These are phyloP conservation scores for Populus hybrid DNA, from an alignment of 441 rosid species.

Conservation along the genomic window DNA sequence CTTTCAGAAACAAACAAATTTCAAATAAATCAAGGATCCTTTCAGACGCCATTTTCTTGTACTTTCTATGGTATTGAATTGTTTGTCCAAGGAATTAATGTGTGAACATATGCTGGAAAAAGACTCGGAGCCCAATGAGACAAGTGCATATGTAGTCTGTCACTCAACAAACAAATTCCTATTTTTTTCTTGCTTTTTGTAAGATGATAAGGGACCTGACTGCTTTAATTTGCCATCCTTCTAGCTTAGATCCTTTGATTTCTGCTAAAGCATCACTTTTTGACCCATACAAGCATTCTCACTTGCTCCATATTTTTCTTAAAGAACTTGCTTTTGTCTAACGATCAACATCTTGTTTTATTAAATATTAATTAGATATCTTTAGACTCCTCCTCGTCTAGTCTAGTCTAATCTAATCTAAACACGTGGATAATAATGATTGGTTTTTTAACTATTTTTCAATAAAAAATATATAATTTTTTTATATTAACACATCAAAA, in stretches of 20 bases:
- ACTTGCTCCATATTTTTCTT: neutral
- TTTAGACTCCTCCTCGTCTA: neutral
- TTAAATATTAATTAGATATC: too few species aligned
- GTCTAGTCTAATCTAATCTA: constrained; percentile 4
- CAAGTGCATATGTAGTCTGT: constrained; percentile 14
- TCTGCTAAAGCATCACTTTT: constrained; percentile 35
- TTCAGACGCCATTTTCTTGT: neutral
- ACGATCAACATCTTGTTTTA: neutral
- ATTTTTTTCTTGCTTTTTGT: constrained; percentile 2
- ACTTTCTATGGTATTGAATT: neutral
- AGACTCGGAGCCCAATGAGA: neutral
- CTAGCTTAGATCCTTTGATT: constrained; percentile 36
- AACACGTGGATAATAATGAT: too few species aligned
- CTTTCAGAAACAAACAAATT: neutral
- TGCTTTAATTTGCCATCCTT: constrained; percentile 21
- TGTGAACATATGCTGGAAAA: neutral
- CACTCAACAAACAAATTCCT: constrained; percentile 26
- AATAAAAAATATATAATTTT: too few species aligned
- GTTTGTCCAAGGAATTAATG: neutral
- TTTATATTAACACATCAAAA: too few species aligned
- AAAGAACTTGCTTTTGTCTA: too few species aligned
- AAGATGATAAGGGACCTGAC: constrained; percentile 21
- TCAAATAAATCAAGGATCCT: neutral
- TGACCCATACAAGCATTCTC: constrained; percentile 25
- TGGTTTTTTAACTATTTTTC: too few species aligned